Evolutionary conservation across 176 grass and related monocot genomes (phyloP), one percentile per base, ranked within the genome.

Genomic region (Avena sativa): DNA sequence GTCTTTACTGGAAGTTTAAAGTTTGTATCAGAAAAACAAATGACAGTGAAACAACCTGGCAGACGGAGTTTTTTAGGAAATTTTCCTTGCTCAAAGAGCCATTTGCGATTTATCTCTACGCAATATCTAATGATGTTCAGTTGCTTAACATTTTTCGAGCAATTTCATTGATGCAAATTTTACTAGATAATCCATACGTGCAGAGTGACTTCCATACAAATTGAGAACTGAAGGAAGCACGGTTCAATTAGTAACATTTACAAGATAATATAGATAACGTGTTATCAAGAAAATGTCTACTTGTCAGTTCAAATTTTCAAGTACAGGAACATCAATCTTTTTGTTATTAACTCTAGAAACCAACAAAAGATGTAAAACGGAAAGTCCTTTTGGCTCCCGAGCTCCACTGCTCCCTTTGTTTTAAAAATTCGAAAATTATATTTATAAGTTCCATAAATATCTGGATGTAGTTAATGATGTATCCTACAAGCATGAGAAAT

Each of bases 271-370:
- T 32, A 38, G 21, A 87, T 28, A 59, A 32, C 12, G 1, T 52
- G 19, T 81, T 75, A 48, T 23, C 10, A 74, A 43, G 16, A 10
- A 70, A 86, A 62, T 64, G 38, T 62, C 53, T 83, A 23, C 64
- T 78, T 79, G 68, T 17, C 63, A 73, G 53, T 64, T 62, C 11
- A 63, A 44, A 7, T 83, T 82, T 50, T 43, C 69, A 15, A 44
- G 62, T 78, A 44, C 3, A 28, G 21, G 16, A 71, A 12, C 20
- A 56, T 5, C 19, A 89, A 2, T 13, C 47, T 26, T 82, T 82
- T 59, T 32, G 25, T 25, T 16, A 55, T 53, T 34, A 25, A 21
- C 12, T 7, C 23, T 30, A 64, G 25, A 74, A 49, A 58, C 46
- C 19, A 89, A 36, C 52, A 36, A 76, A 48, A 11, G 46, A 11